Percentiles rank a stretch among this genome's conserved stretches.
Conservation (phyloP, 768 basidiomycete genomes). For the Botryobasidium botryosum region DNA sequence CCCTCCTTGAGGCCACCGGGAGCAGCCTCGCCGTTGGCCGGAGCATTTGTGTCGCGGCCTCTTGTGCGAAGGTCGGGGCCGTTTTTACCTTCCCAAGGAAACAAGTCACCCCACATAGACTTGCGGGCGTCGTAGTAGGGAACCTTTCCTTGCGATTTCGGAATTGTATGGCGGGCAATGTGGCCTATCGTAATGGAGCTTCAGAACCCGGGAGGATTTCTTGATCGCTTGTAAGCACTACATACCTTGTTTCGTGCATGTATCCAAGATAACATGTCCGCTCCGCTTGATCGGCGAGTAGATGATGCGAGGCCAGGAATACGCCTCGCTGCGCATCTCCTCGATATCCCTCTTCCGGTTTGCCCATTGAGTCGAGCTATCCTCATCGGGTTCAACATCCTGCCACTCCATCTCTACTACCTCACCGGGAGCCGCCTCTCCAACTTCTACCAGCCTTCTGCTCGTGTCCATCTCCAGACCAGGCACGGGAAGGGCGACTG, state of each 20-base stretch:
- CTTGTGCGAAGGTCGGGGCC: constrained; percentile 39
- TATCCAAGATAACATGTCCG: constrained; percentile 84
- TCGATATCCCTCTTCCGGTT: constrained; percentile 14
- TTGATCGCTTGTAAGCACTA: not conserved
- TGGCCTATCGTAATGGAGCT: constrained; percentile 36
- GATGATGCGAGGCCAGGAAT: constrained; percentile 78
- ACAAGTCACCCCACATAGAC: constrained; percentile 84
- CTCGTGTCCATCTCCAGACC: constrained; percentile 15
- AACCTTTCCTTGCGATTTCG: constrained; percentile 92
- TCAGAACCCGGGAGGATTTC: too few relatives aligned
- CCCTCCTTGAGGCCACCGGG: too few relatives aligned
- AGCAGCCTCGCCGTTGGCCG: not conserved
- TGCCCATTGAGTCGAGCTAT: not conserved
- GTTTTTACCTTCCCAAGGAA: constrained; percentile 80
- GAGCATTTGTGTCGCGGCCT: constrained; percentile 1
- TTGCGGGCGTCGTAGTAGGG: constrained; percentile 90
- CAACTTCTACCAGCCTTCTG: constrained; percentile 10
- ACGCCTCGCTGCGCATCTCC: constrained; percentile 55
- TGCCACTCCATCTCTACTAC: constrained; percentile 1
- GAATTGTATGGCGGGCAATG: constrained; percentile 81
- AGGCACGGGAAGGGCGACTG: constrained; percentile 4
- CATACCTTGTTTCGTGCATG: constrained; percentile 67
- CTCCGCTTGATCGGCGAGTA: constrained; percentile 84
- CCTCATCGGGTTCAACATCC: constrained; percentile 3
- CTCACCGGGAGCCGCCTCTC: not conserved